These are phyloP conservation scores for Hortiboletus flavorubellus DNA, from an alignment of 768 basidiomycete species.

Conservation along the genomic window DNA sequence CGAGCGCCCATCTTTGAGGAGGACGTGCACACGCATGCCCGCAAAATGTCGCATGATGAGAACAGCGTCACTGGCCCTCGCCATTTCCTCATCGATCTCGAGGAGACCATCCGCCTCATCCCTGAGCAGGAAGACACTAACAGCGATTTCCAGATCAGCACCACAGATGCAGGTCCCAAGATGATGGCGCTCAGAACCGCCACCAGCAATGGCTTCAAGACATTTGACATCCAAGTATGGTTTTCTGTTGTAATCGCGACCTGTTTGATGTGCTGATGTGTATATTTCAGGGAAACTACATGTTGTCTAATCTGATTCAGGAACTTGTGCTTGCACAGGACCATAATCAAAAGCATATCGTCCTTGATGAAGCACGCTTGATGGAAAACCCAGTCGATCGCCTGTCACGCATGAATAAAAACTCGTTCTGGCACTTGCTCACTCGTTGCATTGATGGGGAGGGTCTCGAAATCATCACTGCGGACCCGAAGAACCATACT, in stretches of 20 bases:
- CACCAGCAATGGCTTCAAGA: conserved; percentile 96
- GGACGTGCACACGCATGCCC: conserved; percentile 66
- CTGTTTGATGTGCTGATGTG: conserved; percentile 6
- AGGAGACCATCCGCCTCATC: conserved; percentile 94
- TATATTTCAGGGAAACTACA: conserved; percentile 83
- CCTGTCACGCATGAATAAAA: conserved; percentile 93
- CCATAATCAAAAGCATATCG: conserved; percentile 92
- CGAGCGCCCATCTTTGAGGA: conserved; percentile 71
- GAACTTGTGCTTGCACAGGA: conserved; percentile 94
- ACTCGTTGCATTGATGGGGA: no score
- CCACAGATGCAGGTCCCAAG: conserved; percentile 96
- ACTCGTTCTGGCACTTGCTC: conserved; percentile 56
- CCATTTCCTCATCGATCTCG: conserved; percentile 94
- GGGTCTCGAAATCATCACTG: conserved; percentile 41
- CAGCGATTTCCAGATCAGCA: conserved; percentile 92
- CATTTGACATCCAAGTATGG: conserved; percentile 88
- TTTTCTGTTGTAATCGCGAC: not conserved
- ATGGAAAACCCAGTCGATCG: conserved; percentile 98
- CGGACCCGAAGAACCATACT: conserved; percentile 96
- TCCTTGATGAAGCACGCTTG: conserved; percentile 97
- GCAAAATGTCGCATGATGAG: conserved; percentile 94
- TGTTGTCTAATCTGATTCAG: conserved; percentile 98
- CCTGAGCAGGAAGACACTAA: conserved; percentile 98
- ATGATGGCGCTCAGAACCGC: conserved; percentile 95
- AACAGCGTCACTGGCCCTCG: conserved; percentile 75